Base-by-base conservation (phyloP, 306 rosid species). In the Dalbergia cultrata region DNA sequence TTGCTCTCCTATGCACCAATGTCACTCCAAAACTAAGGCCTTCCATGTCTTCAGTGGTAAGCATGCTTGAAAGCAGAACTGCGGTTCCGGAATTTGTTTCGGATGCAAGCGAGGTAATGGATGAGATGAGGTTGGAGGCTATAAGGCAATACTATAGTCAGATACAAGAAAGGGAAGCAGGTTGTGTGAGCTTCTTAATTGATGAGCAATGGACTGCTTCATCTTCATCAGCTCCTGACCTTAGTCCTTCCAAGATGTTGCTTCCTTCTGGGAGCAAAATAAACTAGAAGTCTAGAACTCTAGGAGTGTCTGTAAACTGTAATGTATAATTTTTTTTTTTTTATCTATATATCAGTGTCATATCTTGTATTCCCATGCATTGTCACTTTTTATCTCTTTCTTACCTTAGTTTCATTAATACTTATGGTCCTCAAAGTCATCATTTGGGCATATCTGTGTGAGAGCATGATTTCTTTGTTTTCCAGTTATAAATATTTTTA, bases 21-120 rank as follows among this genome's bases (percentile, higher is more conserved):
- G 84, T 80, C 18, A 83, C 89, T 76, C 88, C 94, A 44, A 90
- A 75, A 37, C 88, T 85, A 5, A 82, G 95, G 50, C 95, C 95
- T 1, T 19, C 26, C 54, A 74, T 59, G 78, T 74, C 68, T 21
- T 21, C 44, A 8, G 78, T 58, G 43, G 10, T 47, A 58, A 74
- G 41, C 26, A 74, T 74, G 68, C 68, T 74, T 39, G 78, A 74
- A 34, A 67, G 78, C 11, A 58, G 9, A 59, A 21, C 26, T 1
- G 7, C 8, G 26, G 56, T 74, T 16, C 43, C 78, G 44, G 68
- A 74, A 60, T 41, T 13, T 12, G 61, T 45, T 78, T 8, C 68
- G n/a, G 21, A 43, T 7, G 2, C 39, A 59, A 69, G 70, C 8
- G 76, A 79, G 34, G 69, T n/a, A 13, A 14, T 17, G 47, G 61